phyloP scores from a whole-genome alignment of 1,139 yeast species.

The Debaryomyces sp. region DNA sequence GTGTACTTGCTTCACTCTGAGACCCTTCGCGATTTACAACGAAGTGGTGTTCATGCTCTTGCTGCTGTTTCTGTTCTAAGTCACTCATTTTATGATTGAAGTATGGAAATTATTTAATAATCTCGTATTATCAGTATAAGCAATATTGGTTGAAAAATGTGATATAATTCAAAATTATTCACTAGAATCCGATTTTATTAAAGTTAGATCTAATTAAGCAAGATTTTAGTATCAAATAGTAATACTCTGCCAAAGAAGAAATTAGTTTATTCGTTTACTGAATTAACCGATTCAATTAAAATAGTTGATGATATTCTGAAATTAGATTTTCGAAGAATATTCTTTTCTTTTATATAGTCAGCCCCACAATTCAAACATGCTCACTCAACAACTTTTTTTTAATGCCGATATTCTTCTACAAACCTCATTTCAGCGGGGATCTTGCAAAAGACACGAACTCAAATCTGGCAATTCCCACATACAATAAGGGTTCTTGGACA shows the following conservation, averaged over 20 bases:
- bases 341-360: neutral
- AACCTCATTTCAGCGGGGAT: neutral
- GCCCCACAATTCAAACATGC: slow-evolving; percentile 1
- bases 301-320: neutral
- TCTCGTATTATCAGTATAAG: neutral
- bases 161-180: neutral
- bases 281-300: neutral
- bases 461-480: neutral
- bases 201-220: neutral
- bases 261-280: neutral
- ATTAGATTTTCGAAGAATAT: neutral
- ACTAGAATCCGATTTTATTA: neutral
- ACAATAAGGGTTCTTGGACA: neutral
- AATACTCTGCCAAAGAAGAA: neutral
- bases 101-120: neutral
- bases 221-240: neutral
- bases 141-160: neutral
- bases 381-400: slow-evolving; percentile 1
- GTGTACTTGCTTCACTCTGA: slow-evolving; percentile 6
- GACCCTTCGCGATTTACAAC: slow-evolving; percentile 10
- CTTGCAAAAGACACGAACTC: neutral
- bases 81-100: slow-evolving; percentile 19
- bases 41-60: slow-evolving; percentile 26
- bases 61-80: slow-evolving; percentile 29
- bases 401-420: neutral